phyloP scores from a whole-genome alignment of 352 stramenopile species.

The Plasmopara muralis region DNA sequence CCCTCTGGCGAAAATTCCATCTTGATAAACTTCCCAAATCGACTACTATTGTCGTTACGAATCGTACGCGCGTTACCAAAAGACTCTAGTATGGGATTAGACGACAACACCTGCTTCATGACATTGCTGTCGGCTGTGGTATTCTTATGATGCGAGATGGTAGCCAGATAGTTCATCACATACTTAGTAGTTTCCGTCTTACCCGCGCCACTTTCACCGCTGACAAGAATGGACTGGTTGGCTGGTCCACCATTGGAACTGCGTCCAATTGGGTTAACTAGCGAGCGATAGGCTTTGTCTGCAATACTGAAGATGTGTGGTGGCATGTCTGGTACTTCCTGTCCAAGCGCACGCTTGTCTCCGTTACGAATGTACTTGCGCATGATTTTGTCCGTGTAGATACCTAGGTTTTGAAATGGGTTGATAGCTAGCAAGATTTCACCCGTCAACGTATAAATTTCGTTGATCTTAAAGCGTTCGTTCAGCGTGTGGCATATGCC shows the following conservation, averaged over 20 bases:
- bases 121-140: constrained; percentile 55
- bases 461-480: constrained; percentile 88
- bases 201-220: constrained; percentile 88
- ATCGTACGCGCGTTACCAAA: constrained; percentile 98
- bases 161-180: constrained; percentile 93
- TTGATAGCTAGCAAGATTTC: constrained; percentile 86
- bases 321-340: constrained; percentile 69
- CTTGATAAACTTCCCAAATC: constrained; percentile 98
- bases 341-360: constrained; percentile 59
- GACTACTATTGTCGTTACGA: constrained; percentile 94
- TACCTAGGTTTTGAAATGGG: constrained; percentile 82
- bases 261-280: constrained; percentile 52
- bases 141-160: constrained; percentile 66
- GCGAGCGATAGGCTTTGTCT: constrained; percentile 80
- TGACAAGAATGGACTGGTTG: constrained; percentile 92
- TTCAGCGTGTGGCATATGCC: constrained; percentile 91
- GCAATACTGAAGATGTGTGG: constrained; percentile 90
- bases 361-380: constrained; percentile 84
- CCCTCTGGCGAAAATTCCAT: constrained; percentile 87
- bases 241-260: constrained; percentile 23
- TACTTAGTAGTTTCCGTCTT: constrained; percentile 98
- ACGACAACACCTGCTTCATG: constrained; percentile 93
- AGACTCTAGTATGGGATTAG: constrained; percentile 97
- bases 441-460: constrained; percentile 91
- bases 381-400: constrained; percentile 83